Evolutionary conservation across 2,329 filamentous ascomycete species (phyloP), one percentile per base, ranked within the genome.

Genomic region (Escovopsis sp.): DNA sequence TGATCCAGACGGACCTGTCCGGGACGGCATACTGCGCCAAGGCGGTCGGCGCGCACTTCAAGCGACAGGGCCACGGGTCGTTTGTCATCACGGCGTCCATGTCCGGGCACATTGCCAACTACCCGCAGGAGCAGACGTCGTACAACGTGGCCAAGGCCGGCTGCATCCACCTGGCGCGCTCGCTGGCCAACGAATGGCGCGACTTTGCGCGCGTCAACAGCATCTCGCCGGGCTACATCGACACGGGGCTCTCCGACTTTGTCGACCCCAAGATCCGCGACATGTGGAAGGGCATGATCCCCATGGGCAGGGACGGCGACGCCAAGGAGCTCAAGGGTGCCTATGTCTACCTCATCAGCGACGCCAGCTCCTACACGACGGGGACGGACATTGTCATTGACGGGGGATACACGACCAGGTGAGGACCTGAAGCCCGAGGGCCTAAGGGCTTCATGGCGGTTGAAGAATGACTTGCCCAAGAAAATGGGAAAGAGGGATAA

Each of bases 301-400:
- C 81, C 38, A 77, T 86, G 72, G 79, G 72, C 34, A 67, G 82
- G 51, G 75, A 84, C 54, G 82, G 80, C 4, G 63, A 75, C 42
- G 66, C 75, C 2, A 74, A 79, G 53, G 82, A 87, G 66, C 65
- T 86, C 50, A 85, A 85, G 65, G 81, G 79, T 7, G 80, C 80
- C n/a, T 89, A 82, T 58, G 67, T 88, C 41, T 88, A 85, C 61
- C 69, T 89, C 34, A 75, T 82, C 32, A 81, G 75, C 39, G 82
- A 88, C 58, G 83, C 83, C 4, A 77, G 78, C 45, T 78, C 75
- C 36, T 88, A 85, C 61, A 85, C 79, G 5, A 87, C 83, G 11
- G 84, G 75, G 4, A 67, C 73, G 3, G 80, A 85, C 55, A 68
- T 87, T 36, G 62, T 84, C 45, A 75, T 85, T 45, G 82, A 87